Evolutionary conservation across 495 filamentous ascomycete species (phyloP), one percentile per base, ranked within the genome.

Genomic region (Pyrenopolyporus hunteri): DNA sequence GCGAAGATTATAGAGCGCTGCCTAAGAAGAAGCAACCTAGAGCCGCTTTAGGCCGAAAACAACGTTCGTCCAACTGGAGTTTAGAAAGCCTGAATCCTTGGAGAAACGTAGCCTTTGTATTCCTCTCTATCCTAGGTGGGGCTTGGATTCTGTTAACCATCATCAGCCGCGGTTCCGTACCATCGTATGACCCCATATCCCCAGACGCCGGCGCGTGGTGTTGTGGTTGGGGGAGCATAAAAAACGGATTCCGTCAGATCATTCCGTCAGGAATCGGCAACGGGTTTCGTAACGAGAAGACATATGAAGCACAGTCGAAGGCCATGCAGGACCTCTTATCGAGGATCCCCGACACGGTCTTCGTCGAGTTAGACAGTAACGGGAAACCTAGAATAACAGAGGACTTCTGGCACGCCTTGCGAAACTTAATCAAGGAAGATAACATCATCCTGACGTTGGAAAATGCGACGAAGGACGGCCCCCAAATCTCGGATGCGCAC

Each of bases 401-500:
- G 14, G 77, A 82, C 6, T 83, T 86, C 44, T 87, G 81, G 83
- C 70, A 77, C 40, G 83, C 83, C 3, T 59, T 87, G 14, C 70
- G 69, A 26, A 70, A 72, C 8, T 33, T 57, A 6, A 72, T 76
- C 22, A 43, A 49, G 16, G 49, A 53, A 3, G 77, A 79, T 28
- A 53, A 69, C 8, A 64, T 55, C 20, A 69, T 77, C 14, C 54
- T 74, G 7, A 71, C 66, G 11, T 44, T 76, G 3, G 63, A 76
- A 25, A 60, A 70, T 9, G 57, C 40, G 4, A 36, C 6, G 6
- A 52, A 22, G 8, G 37, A 36, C 1, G 35, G 8, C 5, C 44
- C 47, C 17, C 44, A 62, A 13, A 60, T 76, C 13, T 73, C 73
- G 0, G 73, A 75, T 4, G 28, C 48, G 9, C 71, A 77, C 22